Conservation (phyloP, 2,329 filamentous ascomycete genomes). For the Cryphonectria carpinicola region DNA sequence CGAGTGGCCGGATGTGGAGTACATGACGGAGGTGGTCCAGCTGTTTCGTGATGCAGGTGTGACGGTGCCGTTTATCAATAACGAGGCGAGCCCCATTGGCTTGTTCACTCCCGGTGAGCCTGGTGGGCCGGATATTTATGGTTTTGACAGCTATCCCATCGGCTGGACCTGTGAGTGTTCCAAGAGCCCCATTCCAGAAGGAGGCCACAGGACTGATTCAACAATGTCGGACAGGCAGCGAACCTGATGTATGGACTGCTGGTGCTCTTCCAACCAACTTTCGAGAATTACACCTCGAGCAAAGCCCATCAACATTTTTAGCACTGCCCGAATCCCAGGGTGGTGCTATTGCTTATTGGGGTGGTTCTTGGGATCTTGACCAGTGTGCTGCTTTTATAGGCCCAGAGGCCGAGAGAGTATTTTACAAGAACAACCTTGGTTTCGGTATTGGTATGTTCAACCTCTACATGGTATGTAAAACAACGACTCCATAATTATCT, state of each 20-base stretch:
- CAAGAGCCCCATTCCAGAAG: conserved; percentile 38
- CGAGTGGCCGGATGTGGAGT: conserved; percentile 66
- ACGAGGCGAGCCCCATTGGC: conserved; percentile 66
- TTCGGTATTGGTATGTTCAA: conserved; percentile 71
- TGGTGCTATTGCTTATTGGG: conserved; percentile 75
- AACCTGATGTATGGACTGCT: conserved; percentile 62
- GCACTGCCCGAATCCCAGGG: conserved; percentile 66
- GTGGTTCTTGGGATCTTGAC: conserved; percentile 66
- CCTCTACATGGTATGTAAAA: conserved; percentile 68
- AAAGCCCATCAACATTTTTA: conserved; percentile 69
- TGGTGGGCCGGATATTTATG: conserved; percentile 66
- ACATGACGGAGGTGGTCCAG: conserved; percentile 72
- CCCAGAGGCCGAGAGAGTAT: conserved; percentile 75
- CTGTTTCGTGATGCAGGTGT: conserved; percentile 71
- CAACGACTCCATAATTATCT: background rate
- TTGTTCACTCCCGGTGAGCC: conserved; percentile 66
- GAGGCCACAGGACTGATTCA: background rate
- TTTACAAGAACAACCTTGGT: conserved; percentile 76
- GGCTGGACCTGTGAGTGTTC: conserved; percentile 54
- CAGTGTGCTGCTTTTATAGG: conserved; percentile 69
- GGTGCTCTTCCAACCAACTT: conserved; percentile 60
- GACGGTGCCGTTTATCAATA: conserved; percentile 74
- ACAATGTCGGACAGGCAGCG: conserved; percentile 16
- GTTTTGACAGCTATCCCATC: conserved; percentile 67
- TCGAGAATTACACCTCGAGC: conserved; percentile 55